Base-by-base conservation (phyloP, 148 eudicot genomes). In the Arctostaphylos glauca region DNA sequence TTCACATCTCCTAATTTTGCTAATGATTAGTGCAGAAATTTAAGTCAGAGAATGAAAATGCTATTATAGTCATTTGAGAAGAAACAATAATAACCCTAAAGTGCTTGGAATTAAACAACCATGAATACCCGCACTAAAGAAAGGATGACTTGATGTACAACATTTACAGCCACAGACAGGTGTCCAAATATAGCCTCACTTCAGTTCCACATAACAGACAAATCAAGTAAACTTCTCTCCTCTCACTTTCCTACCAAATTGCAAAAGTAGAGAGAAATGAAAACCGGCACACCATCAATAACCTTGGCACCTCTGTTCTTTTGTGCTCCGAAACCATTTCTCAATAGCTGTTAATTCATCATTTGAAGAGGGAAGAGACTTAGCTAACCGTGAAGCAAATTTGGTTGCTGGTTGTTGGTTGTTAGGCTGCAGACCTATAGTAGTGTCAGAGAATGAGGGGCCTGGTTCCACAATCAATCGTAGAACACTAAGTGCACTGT, bases 131-230 rank as follows among this genome's bases (percentile, higher is more conserved):
- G 23, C 44, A 41, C 62, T 18, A 5, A 49, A 21, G 68, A 16
- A 80, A 67, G 82, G 76, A 80, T 80, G 62, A 13, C 41, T 67
- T 80, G 18, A 14, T 21, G 21, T 77, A 18, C 43, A 80, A 53
- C 31, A 49, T 25, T 80, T 78, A 48, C 13, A 66, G 76, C 44
- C 50, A 38, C 49, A 38, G 54, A 49, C 46, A 0, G 18, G 64
- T 54, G 47, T 16, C 79, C 41, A 15, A 15, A 8, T 49, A 21
- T 75, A 52, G 58, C 16, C 55, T 77, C 48, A 66, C 47, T 80
- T 66, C 16, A 25, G 15, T 46, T 62, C 25, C 58, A 47, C 46
- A 48, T 16, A 10, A 49, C 48, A 25, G 82, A 60, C 76, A 80
- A 68, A 70, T 67, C 59, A 80, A 23, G 48, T 25, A 58, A 23